Conservation (phyloP, 257 asterid species). For the Cruciata laevipes region DNA sequence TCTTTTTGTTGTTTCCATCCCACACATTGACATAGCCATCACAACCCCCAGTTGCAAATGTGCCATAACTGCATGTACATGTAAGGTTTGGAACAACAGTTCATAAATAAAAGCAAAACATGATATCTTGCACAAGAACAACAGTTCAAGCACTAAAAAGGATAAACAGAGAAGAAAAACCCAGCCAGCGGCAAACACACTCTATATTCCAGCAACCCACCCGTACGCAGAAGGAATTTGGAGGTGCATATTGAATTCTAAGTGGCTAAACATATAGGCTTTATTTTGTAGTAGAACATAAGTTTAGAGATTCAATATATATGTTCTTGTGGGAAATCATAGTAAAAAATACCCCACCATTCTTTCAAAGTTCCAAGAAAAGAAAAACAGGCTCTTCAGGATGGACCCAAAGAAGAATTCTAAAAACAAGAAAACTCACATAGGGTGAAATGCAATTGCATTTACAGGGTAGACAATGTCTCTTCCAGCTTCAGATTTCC, state of each 20-base stretch:
- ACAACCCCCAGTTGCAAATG: conserved; percentile 90
- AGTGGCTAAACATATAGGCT: too few relatives aligned
- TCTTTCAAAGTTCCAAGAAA: too few relatives aligned
- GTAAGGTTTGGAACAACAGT: neutral
- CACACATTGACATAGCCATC: conserved; percentile 93
- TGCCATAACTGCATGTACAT: conserved; percentile 53
- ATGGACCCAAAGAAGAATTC: neutral
- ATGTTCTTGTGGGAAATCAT: neutral
- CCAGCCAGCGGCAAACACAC: too few relatives aligned
- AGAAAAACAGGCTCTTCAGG: neutral
- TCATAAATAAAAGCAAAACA: neutral
- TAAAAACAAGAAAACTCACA: conserved; percentile 37
- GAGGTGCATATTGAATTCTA: too few relatives aligned
- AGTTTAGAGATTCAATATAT: neutral
- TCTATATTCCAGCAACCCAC: too few relatives aligned
- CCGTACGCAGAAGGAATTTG: too few relatives aligned
- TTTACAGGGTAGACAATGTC: conserved; percentile 84
- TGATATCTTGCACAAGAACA: neutral
- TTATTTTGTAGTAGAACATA: neutral
- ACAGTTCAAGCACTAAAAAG: too few relatives aligned
- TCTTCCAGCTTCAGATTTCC: conserved; percentile 78
- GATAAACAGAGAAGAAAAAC: too few relatives aligned
- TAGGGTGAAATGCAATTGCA: conserved; percentile 89
- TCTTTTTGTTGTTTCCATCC: conserved; percentile 97
- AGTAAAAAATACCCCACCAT: neutral